Base-by-base conservation (phyloP, 1,284 basidiomycete species). In the Mycosarcoma maydis region DNA sequence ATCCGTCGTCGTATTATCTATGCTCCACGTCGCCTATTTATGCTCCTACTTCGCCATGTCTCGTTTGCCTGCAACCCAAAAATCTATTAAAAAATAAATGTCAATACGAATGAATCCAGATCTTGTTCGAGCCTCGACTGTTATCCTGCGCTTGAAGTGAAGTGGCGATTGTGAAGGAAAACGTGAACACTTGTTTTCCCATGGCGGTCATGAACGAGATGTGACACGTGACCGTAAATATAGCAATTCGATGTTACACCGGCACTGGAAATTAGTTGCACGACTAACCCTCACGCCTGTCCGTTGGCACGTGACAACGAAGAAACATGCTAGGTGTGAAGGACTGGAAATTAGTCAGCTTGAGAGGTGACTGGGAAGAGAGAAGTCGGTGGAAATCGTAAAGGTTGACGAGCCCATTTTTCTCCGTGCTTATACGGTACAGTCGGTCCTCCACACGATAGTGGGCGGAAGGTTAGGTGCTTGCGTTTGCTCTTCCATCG, bases 11-110 rank as follows among this genome's bases (percentile, higher is more conserved):
- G 11, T 2, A 6, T 11, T 44, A 24, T 37, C 27, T 45, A 44
- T 48, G 50, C 47, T 46, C 42, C 46, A 27, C 19, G 27, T n/a
- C 24, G 33, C 33, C 39, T 46, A 29, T 42, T 24, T 47, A 61
- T 62, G 59, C 59, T 62, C 59, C 52, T 42, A 62, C 26, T 44
- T 19, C 43, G 38, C 20, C 24, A 9, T 38, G 20, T 42, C 26
- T 23, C 34, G 20, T 20, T 39, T 24, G 16, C 14, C 5, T 23
- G n/a, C 14, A n/a, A n/a, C 10, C n/a, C 40, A 23, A 46, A 40
- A 32, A 30, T 5, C 4, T 19, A 9, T 34, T 27, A 51, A 55
- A 47, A 62, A 61, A 46, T 38, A 22, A 36, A 46, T 14, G 22
- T 41, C 29, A 30, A 14, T 30, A n/a, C n/a, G n/a, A n/a, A n/a